Conservation (phyloP, 192 early-diverging fungal genomes). For the Rhizoclosmatium sp. region DNA sequence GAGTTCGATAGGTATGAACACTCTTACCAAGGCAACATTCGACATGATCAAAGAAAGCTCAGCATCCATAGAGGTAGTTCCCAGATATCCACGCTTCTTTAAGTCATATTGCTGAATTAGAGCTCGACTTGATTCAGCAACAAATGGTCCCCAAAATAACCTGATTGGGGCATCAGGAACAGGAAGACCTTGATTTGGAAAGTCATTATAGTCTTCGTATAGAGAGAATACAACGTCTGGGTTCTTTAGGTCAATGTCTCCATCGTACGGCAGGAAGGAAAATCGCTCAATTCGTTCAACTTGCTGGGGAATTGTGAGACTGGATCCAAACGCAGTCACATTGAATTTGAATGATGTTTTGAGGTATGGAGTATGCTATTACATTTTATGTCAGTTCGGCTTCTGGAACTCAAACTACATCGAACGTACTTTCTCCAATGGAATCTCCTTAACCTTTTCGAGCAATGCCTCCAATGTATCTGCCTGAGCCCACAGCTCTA, state of each 20-base stretch:
- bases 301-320: constrained; percentile 77
- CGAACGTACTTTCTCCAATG: constrained; percentile 63
- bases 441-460: constrained; percentile 60
- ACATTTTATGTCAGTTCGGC: neutral
- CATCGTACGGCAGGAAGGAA: constrained; percentile 83
- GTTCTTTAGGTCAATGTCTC: constrained; percentile 82
- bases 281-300: constrained; percentile 83
- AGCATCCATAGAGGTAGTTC: constrained; percentile 98
- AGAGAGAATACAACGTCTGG: constrained; percentile 79
- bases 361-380: constrained; percentile 34
- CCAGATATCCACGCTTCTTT: constrained; percentile 94
- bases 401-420: no score
- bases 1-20: neutral
- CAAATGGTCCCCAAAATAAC: constrained; percentile 74
- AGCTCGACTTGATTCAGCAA: constrained; percentile 76
- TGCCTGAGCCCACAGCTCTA: constrained; percentile 79
- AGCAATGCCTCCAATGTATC: constrained; percentile 69
- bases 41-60: constrained; percentile 97
- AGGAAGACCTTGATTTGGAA: constrained; percentile 13
- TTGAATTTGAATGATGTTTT: constrained; percentile 50
- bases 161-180: constrained; percentile 42
- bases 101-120: constrained; percentile 86
- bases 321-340: constrained; percentile 79
- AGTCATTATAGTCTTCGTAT: constrained; percentile 74
- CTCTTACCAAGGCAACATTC: constrained; percentile 84